phyloP scores from a whole-genome alignment of 805 yeast genomes.

The Candida coleopterorum region DNA sequence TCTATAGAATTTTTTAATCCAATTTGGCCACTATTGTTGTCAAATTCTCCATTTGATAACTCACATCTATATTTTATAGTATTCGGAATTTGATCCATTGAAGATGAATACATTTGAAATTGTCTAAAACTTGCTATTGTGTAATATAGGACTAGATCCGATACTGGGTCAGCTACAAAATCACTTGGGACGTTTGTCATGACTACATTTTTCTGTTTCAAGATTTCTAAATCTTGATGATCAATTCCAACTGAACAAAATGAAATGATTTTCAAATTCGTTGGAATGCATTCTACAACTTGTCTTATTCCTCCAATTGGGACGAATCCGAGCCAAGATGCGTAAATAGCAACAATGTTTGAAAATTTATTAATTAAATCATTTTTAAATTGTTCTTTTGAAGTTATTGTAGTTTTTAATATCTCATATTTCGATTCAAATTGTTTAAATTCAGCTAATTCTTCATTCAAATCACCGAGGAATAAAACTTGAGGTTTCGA shows the following conservation, averaged over 20 bases:
- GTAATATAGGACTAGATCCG: conserved; percentile 62
- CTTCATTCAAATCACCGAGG: conserved; percentile 45
- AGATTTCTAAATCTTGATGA: conserved; percentile 38
- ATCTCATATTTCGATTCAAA: conserved; percentile 38
- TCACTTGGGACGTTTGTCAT: conserved; percentile 54
- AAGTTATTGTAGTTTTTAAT: conserved; percentile 34
- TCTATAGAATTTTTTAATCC: conserved; percentile 3
- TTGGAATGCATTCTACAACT: conserved; percentile 42
- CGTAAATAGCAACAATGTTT: conserved; percentile 49
- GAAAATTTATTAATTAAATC: conserved; percentile 39
- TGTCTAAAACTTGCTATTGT: conserved; percentile 58
- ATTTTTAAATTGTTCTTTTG: conserved; percentile 36
- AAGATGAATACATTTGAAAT: conserved; percentile 45
- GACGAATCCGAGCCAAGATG: conserved; percentile 54
- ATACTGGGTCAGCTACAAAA: conserved; percentile 66
- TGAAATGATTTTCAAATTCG: conserved; percentile 42
- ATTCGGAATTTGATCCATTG: conserved; percentile 34
- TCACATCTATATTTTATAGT: conserved; percentile 43
- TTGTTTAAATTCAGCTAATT: conserved; percentile 41
- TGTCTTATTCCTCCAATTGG: conserved; percentile 47
- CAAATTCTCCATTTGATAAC: conserved; percentile 29
- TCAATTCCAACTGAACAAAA: conserved; percentile 59
- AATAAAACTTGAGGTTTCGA: conserved; percentile 39
- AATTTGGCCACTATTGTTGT: conserved; percentile 24
- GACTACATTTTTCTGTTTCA: conserved; percentile 40